Evolutionary conservation across 2,329 filamentous ascomycete genomes (phyloP), one percentile per base, ranked within the genome.

Genomic region (Akanthomyces muscarius): DNA sequence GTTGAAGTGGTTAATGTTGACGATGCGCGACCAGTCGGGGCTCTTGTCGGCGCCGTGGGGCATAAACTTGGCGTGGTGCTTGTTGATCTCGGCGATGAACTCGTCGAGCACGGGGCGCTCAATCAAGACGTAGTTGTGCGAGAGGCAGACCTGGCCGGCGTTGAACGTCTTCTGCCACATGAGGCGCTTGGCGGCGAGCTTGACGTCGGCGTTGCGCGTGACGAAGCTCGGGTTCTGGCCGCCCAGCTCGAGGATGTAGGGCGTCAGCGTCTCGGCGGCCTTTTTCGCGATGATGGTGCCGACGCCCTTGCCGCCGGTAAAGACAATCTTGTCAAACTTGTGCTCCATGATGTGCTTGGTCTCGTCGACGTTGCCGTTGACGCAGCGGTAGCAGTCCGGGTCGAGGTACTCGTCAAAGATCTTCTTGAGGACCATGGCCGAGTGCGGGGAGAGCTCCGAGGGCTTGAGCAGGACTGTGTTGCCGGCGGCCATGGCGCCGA

Each of bases 311-410:
- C 87, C 88, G 61, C 95, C 95, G 1, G 95, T 99, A 80, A 97
- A 99, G 81, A 95, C 93, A 71, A 99, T 96, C 84, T 97, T 98
- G 79, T 96, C 93, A 89, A 93, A 99, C 75, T 94, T 94, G 79
- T 92, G 86, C 63, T 94, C 86, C 41, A 99, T 83, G 51, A 98
- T 79, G 14, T 87, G 87, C 52, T 90, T 91, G 4, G 90, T 92
- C 80, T 97, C 92, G 4, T 88, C 82, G 23, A 97, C 78, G 33
- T 81, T 87, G 65, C 95, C 95, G 73, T 97, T 95, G 68, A 97
- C 81, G 64, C 92, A 85, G 42, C 81, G 79, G 76, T 92, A 97
- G 69, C 87, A 88, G 18, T 86, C 84, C 1, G 86, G 85, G 73
- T 98, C 95, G 60, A 99, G 86, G 45, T 84, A 84, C 47, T 86